Evolutionary conservation across 371 early-diverging fungal species (phyloP).

Genomic region (Apophysomyces ossiformis): DNA sequence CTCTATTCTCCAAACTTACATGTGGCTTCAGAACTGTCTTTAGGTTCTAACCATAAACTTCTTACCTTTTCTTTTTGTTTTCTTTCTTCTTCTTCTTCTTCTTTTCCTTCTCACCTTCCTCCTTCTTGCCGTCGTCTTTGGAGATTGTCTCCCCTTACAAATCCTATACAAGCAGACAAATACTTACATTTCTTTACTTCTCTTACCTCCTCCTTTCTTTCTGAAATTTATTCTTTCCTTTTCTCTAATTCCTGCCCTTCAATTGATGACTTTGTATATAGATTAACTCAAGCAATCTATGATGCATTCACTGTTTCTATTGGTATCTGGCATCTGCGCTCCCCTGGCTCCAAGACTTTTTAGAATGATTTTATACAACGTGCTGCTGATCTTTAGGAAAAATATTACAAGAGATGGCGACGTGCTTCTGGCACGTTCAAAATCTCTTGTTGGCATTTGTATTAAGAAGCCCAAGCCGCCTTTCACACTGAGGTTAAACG

Average conservation of each 20-base stretch:
- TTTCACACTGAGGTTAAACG: conserved; percentile 17
- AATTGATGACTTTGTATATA: too few species aligned
- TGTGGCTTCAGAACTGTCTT: conserved; percentile 9
- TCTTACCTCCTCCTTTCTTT: too few species aligned
- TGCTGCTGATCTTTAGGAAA: too few species aligned
- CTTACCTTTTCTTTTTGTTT: not conserved
- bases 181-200: too few species aligned
- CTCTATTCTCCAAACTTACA: not conserved
- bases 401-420: too few species aligned
- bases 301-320: conserved; percentile 4
- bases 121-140: not conserved
- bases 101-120: too few species aligned
- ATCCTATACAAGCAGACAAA: too few species aligned
- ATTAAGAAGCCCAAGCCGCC: not conserved
- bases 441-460: conserved; percentile 14
- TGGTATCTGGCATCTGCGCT: conserved; percentile 12
- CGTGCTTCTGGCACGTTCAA: too few species aligned
- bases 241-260: too few species aligned
- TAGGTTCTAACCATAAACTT: conserved; percentile 16
- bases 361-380: too few species aligned
- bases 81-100: not conserved
- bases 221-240: too few species aligned
- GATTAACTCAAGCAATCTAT: conserved; percentile 2
- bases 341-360: not conserved
- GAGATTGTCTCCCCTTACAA: conserved; percentile 3